Base-by-base conservation (phyloP, 129 eudicot genomes). In the Silybum marianum region DNA sequence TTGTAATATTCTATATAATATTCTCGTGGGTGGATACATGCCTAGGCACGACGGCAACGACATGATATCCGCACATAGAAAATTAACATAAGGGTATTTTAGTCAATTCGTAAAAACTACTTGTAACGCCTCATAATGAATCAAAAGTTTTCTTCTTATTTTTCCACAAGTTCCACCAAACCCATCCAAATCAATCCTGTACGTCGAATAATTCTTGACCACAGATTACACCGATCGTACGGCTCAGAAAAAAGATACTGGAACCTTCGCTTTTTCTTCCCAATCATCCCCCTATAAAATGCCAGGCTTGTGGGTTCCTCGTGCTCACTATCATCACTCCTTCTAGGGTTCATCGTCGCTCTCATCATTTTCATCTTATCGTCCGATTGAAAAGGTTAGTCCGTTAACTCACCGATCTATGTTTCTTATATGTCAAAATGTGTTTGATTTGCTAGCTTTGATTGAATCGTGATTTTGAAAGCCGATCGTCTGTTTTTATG, bases 271-370 rank as follows among this genome's bases (percentile, higher is more conserved):
- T 14, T 77, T 70, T 78, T 42, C 54, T 24, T 58, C 66, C 71
- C 69, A 62, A 83, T 13, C 40, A 38, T 21, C 62, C 73, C 73
- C 38, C 32, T 71, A 83, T 77, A 83, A 71, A 75, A 65, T 13
- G 28, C 2, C 28, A 78, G 75, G 78, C 82, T 83, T 83, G 86
- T 83, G 86, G 83, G 70, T 44, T 13, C 58, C 86, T 65, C 86
- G 62, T 46, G 86, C 74, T 73, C 86, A 77, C 34, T 77, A 78
- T 21, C 24, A 65, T 82, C 84, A 58, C 21, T 44, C 71, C 69
- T 44, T 60, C 76, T 83, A 78, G 86, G 82, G 79, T 36, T 83
- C 66, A 38, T 60, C 74, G 51, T 44, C 73, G 42, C 21, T 77
- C 69, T 10, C 19, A 58, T 10, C 19, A 58, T 26, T 77, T n/a